phyloP scores from a whole-genome alignment of 1,284 basidiomycete species.

The Lentinula novae-zelandiae region DNA sequence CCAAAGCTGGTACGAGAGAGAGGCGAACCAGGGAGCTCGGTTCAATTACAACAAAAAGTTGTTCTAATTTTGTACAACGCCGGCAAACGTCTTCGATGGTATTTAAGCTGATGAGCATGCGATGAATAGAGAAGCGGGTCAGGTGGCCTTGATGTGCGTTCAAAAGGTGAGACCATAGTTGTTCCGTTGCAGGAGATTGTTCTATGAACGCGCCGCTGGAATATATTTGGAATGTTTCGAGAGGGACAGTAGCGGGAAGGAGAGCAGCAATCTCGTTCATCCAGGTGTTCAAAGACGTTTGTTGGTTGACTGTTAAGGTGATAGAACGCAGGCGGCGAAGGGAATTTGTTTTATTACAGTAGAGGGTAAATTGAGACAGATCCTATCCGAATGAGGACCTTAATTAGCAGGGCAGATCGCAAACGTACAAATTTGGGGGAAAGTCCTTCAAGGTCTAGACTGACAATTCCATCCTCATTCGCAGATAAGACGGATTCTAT shows the following conservation, averaged over 20 bases:
- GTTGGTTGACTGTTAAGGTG: conserved; percentile 50
- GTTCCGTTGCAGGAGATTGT: conserved; percentile 32
- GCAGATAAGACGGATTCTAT: conserved; percentile 43
- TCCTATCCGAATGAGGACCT: conserved; percentile 34
- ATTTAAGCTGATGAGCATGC: conserved; percentile 49
- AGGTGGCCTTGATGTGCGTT: conserved; percentile 46
- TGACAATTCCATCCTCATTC: conserved; percentile 42
- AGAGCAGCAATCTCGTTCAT: conserved; percentile 38
- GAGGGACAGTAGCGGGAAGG: conserved; percentile 38
- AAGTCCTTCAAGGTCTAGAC: conserved; percentile 61
- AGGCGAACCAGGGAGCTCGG: conserved; percentile 42
- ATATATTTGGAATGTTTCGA: conserved; percentile 62
- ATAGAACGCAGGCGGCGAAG: conserved; percentile 48
- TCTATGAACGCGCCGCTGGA: conserved; percentile 41
- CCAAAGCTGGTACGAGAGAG: background rate
- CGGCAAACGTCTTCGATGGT: conserved; percentile 53
- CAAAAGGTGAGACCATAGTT: conserved; percentile 50
- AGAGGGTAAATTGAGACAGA: conserved; percentile 41
- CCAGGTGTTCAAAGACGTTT: conserved; percentile 36
- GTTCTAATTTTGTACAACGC: conserved; percentile 47
- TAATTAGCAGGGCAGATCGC: background rate
- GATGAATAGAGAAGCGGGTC: conserved; percentile 58
- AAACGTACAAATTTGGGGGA: conserved; percentile 55
- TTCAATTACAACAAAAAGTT: conserved; percentile 58
- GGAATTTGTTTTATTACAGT: conserved; percentile 30